phyloP scores from a whole-genome alignment of 257 asterid genomes.

The Craterostigma plantagineum region DNA sequence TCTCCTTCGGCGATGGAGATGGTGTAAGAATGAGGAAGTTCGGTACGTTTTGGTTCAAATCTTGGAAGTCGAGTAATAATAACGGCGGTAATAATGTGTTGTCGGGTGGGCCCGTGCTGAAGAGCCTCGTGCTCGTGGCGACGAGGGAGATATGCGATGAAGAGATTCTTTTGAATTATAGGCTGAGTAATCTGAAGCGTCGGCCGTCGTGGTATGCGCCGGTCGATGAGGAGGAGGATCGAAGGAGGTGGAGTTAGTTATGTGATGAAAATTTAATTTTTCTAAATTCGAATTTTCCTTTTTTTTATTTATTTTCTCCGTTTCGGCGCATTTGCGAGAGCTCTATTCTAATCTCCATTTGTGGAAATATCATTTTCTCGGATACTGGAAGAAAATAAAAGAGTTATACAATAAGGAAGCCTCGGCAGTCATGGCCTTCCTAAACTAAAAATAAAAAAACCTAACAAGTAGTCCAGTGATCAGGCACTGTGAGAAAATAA shows the following conservation, averaged over 20 bases:
- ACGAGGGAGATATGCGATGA: conserved; percentile 53
- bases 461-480: conserved; percentile 53
- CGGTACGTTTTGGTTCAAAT: conserved; percentile 76
- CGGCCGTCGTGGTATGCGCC: conserved; percentile 82
- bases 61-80: conserved; percentile 39
- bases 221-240: conserved; percentile 78
- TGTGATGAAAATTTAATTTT: not conserved
- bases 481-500: conserved; percentile 80
- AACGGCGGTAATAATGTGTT: not conserved
- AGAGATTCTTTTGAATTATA: conserved; percentile 66
- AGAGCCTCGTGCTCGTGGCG: conserved; percentile 56
- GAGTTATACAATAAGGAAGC: no score
- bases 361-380: no score
- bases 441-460: no score
- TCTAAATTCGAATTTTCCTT: not conserved
- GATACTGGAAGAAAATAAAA: no score
- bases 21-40: conserved; percentile 34
- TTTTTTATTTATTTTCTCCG: no score
- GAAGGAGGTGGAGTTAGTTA: conserved; percentile 64
- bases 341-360: no score
- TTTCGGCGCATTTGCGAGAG: no score
- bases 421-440: no score
- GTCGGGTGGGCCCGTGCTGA: conserved; percentile 35
- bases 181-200: conserved; percentile 68
- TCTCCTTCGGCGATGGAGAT: conserved; percentile 59